Evolutionary conservation across 768 basidiomycete genomes (phyloP).

Genomic region (Tremella yokohamensis): DNA sequence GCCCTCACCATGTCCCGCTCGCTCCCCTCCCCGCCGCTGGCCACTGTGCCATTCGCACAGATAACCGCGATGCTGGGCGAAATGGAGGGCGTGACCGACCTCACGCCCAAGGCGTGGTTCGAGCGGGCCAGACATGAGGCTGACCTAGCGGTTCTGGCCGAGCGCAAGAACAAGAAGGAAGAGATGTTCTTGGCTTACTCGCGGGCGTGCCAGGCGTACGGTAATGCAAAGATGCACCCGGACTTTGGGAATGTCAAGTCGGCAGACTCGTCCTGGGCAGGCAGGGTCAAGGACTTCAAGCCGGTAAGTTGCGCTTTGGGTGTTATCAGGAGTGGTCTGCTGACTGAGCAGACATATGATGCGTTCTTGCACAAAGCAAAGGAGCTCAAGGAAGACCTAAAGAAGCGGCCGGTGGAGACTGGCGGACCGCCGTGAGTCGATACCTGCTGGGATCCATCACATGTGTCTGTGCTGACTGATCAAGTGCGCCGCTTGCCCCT

Average conservation of each 20-base stretch:
- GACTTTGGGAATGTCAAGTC: slow-evolving; percentile 21
- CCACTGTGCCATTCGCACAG: slow-evolving; percentile 19
- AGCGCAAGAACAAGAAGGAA: slow-evolving; percentile 35
- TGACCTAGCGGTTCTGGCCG: slow-evolving; percentile 35
- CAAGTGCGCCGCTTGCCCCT: not conserved
- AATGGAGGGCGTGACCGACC: slow-evolving; percentile 15
- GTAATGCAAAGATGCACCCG: slow-evolving; percentile 28
- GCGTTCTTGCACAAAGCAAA: slow-evolving; percentile 53
- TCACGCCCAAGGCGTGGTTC: slow-evolving; percentile 40
- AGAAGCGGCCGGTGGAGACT: slow-evolving; percentile 53
- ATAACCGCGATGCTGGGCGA: slow-evolving; percentile 26
- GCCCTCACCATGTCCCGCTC: slow-evolving; percentile 28
- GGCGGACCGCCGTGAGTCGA: slow-evolving; percentile 10
- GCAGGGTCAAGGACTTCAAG: slow-evolving; percentile 38
- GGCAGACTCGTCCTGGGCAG: slow-evolving; percentile 27
- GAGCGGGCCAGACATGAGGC: slow-evolving; percentile 30
- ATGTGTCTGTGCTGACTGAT: not conserved
- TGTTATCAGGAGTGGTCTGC: slow-evolving; percentile 1
- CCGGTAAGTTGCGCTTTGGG: slow-evolving; percentile 22
- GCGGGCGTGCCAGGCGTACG: slow-evolving; percentile 28
- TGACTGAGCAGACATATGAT: slow-evolving; percentile 32
- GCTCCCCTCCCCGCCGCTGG: slow-evolving; percentile 30
- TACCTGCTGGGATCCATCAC: not conserved
- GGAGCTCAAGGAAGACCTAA: slow-evolving; percentile 56
- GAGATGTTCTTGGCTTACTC: slow-evolving; percentile 43